Base-by-base conservation (phyloP, 768 basidiomycete genomes). In the Boletus rubropictus region DNA sequence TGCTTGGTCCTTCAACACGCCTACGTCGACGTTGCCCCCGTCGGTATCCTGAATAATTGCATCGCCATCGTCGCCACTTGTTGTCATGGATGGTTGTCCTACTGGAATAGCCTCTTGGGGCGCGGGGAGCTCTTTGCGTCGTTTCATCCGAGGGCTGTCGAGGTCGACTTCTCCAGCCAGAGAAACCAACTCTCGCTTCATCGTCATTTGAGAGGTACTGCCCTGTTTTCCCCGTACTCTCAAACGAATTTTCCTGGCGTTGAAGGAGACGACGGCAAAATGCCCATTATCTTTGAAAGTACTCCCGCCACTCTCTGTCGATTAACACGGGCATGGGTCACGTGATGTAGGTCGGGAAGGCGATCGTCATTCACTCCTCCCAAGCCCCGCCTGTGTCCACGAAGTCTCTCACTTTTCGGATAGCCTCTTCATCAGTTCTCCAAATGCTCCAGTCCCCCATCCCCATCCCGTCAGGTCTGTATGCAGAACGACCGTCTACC, bases 381-480 rank as follows among this genome's bases (percentile, higher is more conserved):
- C 32, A 33, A 32, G 27, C n/a, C 6, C 5, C 2, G 10, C 27
- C 15, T 27, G 8, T 27, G 38, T 83, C 79, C 4, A 72, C 71
- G 17, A 76, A 67, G 31, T 69, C 58, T 58, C 78, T 74, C 36
- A 84, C 79, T 48, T 68, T 67, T 32, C 72, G 64, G 15, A 90
- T 69, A 31, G 66, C 70, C 12, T 73, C 69, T 53, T 74, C 73
- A 25, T 72, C 72, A 3, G 87, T 84, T 34, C 69, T 69, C 87
- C 86, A 91, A 2, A 86, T 60, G 0, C 68, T 67, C 87, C 87
- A 89, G 49, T 82, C 84, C 1, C 70, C 84, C 84, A 89, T 88
- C 0, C 80, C 81, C 79, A 89, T 81, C 0, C 76, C 78, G 9
- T 72, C 69, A 10, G 66, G 74, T 52, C 76, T 72, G 61, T 73